A percentile compares a stretch with the other conserved stretches of the same genome.
These are phyloP conservation scores for Penicillium corylophilum DNA, from an alignment of 2,329 filamentous ascomycete genomes.

Conservation along the genomic window DNA sequence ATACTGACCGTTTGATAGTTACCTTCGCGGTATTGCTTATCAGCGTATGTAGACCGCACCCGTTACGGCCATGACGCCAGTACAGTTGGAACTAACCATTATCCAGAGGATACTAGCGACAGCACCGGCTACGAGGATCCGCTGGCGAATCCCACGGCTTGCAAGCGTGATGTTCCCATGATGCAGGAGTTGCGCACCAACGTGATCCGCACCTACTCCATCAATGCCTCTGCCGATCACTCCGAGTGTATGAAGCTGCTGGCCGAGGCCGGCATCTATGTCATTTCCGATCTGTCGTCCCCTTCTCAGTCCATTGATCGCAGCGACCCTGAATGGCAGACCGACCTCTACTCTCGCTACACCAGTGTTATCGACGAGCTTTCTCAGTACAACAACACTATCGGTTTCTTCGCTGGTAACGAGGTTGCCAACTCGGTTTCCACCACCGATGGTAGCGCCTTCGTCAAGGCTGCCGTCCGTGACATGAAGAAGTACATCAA, in stretches of 20 bases:
- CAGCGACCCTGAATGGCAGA: slow-evolving; percentile 71
- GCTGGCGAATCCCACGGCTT: slow-evolving; percentile 66
- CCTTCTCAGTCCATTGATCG: slow-evolving; percentile 81
- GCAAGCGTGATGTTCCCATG: slow-evolving; percentile 78
- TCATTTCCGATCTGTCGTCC: slow-evolving; percentile 83
- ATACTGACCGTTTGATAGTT: slow-evolving; percentile 53
- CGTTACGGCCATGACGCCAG: neutral
- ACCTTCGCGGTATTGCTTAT: slow-evolving; percentile 89
- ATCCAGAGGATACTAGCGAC: slow-evolving; percentile 48
- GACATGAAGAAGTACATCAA: neutral
- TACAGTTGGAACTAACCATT: slow-evolving; percentile 4
- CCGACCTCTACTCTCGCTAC: slow-evolving; percentile 73
- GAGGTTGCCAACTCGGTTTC: neutral
- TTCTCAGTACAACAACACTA: slow-evolving; percentile 76
- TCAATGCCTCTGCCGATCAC: slow-evolving; percentile 77
- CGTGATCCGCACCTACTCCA: slow-evolving; percentile 86
- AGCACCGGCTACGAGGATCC: slow-evolving; percentile 70
- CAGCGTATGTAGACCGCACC: slow-evolving; percentile 54
- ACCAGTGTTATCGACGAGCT: slow-evolving; percentile 76
- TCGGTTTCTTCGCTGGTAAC: slow-evolving; percentile 62
- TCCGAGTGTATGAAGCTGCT: slow-evolving; percentile 77
- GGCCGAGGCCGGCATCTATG: slow-evolving; percentile 81
- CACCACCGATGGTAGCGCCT: neutral
- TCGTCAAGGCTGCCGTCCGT: neutral
- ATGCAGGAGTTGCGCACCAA: slow-evolving; percentile 79